A percentile compares a stretch with the other conserved stretches of the same genome.
Evolutionary conservation across 108 stramenopile genomes (phyloP).

Genomic region (Cyclotella atomus): DNA sequence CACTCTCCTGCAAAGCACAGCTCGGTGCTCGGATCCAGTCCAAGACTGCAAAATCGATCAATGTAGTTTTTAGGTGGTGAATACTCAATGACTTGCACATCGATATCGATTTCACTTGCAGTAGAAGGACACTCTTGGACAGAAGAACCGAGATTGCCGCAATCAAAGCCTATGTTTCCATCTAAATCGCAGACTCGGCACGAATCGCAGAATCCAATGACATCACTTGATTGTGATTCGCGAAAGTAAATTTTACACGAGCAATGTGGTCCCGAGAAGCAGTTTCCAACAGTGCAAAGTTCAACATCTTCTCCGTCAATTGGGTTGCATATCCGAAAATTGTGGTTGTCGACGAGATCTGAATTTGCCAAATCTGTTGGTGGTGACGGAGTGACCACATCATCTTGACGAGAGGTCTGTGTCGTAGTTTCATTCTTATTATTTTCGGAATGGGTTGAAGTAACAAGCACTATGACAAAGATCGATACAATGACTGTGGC

Average conservation of each 20-base stretch:
- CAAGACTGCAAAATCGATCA: slow-evolving; percentile 1
- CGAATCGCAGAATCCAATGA: slow-evolving; percentile 5
- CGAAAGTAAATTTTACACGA: slow-evolving; percentile 1
- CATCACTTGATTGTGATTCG: neutral
- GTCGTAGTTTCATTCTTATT: too few species aligned
- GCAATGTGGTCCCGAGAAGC: slow-evolving; percentile 10
- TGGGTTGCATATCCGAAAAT: neutral
- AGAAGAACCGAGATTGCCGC: slow-evolving; percentile 7
- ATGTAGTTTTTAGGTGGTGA: slow-evolving; percentile 1
- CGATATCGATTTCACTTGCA: neutral
- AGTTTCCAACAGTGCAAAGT: slow-evolving; percentile 1
- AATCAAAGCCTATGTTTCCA: slow-evolving; percentile 6
- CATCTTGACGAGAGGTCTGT: neutral
- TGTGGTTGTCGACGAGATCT: neutral
- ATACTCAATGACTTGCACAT: neutral
- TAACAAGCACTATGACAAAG: neutral
- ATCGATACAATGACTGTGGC: neutral
- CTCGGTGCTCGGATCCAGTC: neutral
- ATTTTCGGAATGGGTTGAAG: neutral
- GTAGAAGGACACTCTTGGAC: slow-evolving; percentile 8
- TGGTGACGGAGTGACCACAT: neutral
- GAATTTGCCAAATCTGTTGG: too few species aligned
- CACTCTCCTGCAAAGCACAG: slow-evolving; percentile 13
- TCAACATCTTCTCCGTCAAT: neutral
- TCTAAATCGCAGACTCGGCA: slow-evolving; percentile 4